These are phyloP conservation scores for Candida parachauliodes DNA, from an alignment of 805 yeast species.

Conservation along the genomic window DNA sequence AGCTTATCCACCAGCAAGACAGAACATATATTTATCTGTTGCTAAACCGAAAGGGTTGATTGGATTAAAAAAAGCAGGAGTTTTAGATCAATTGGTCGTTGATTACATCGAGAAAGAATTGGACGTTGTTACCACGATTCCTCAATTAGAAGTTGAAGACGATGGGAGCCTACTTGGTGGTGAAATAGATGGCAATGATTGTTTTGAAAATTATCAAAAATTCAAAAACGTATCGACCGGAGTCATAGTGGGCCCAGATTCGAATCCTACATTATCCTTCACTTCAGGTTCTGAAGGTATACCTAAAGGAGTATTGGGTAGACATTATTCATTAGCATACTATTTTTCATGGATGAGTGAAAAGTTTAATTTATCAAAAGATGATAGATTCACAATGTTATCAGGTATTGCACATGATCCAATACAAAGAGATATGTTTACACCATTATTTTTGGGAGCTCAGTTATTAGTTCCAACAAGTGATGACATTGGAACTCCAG, in stretches of 20 bases:
- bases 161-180: conserved; percentile 75
- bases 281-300: conserved; percentile 98
- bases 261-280: conserved; percentile 93
- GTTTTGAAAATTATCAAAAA: conserved; percentile 44
- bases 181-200: conserved; percentile 36
- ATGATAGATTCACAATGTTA: conserved; percentile 93
- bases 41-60: conserved; percentile 91
- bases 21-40: conserved; percentile 85
- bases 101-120: conserved; percentile 73
- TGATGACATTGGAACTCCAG: conserved; percentile 98
- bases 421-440: conserved; percentile 97
- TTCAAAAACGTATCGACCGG: conserved; percentile 66
- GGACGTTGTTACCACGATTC: conserved; percentile 67
- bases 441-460: conserved; percentile 96
- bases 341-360: conserved; percentile 99
- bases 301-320: conserved; percentile 97
- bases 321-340: conserved; percentile 95
- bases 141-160: conserved; percentile 71
- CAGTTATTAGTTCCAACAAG: conserved; percentile 88
- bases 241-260: conserved; percentile 93
- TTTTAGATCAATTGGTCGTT: conserved; percentile 70
- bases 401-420: conserved; percentile 99
- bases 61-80: conserved; percentile 88
- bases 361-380: conserved; percentile 69
- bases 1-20: conserved; percentile 98